Conservation (phyloP, 441 rosid genomes). For the Corymbia calophylla region DNA sequence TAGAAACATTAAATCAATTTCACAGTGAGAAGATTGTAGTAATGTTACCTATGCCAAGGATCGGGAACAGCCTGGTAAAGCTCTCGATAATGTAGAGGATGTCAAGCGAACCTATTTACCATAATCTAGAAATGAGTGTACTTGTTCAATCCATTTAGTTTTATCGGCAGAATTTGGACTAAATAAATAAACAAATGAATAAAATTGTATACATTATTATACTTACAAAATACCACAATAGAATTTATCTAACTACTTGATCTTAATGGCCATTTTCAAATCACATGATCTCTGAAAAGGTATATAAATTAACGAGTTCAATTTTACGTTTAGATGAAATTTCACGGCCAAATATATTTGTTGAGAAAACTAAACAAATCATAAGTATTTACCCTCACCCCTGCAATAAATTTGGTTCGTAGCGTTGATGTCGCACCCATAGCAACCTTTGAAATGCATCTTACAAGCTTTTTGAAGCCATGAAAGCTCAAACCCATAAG, state of each 20-base stretch:
- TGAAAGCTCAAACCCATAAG: not conserved
- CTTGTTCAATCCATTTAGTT: too few species aligned
- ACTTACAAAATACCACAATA: not conserved
- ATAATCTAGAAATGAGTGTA: not conserved
- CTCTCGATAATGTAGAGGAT: too few species aligned
- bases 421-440: rapidly evolving
- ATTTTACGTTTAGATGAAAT: not conserved
- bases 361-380: not conserved
- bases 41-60: not conserved
- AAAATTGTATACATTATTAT: too few species aligned
- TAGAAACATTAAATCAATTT: not conserved
- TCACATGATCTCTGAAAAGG: rapidly evolving
- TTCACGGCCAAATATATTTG: not conserved
- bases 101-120: too few species aligned
- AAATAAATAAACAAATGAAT: too few species aligned
- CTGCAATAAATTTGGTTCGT: not conserved
- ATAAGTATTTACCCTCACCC: not conserved
- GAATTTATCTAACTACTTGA: rapidly evolving
- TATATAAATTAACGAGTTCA: not conserved
- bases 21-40: not conserved
- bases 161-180: rapidly evolving
- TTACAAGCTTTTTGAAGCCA: not conserved
- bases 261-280: rapidly evolving
- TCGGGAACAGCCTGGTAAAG: too few species aligned
- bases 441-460: rapidly evolving